These are phyloP conservation scores for Eucalyptus caleyi DNA, from an alignment of 345 rosid species.

Conservation along the genomic window DNA sequence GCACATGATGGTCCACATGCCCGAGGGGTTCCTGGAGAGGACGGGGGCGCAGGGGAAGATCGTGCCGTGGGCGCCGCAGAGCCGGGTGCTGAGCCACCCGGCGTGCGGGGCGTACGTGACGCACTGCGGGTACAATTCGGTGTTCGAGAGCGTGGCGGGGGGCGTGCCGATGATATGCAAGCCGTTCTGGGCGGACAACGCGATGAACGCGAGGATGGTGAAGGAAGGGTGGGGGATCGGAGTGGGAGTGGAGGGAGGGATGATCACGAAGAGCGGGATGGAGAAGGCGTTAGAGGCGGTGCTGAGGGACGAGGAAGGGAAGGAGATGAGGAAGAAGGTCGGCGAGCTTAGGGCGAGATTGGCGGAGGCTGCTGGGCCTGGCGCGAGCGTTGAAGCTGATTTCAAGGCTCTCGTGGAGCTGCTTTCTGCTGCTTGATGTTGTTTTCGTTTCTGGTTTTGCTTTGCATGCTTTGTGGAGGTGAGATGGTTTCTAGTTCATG, in stretches of 20 bases:
- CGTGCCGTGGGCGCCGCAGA: constrained; percentile 52
- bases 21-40: constrained; percentile 16
- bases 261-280: neutral
- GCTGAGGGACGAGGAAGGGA: neutral
- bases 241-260: neutral
- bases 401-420: neutral
- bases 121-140: constrained; percentile 42
- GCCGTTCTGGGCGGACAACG: constrained; percentile 44
- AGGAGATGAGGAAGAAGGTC: neutral
- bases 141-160: constrained; percentile 32
- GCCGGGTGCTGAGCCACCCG: constrained; percentile 19
- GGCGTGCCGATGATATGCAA: constrained; percentile 58
- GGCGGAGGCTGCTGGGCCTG: neutral
- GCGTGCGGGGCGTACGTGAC: constrained; percentile 28
- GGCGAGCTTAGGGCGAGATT: neutral
- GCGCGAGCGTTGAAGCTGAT: constrained; percentile 1
- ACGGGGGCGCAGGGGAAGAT: constrained; percentile 22
- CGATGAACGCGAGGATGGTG: constrained; percentile 2
- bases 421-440: neutral
- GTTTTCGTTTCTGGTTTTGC: neutral
- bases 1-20: neutral
- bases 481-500: neutral
- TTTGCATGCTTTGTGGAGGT: neutral
- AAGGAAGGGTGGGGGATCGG: constrained; percentile 15
- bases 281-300: neutral